A percentile compares a stretch with the other conserved stretches of the same genome.
Conservation (phyloP, 805 yeast genomes). For the Alloascoidea africana region DNA sequence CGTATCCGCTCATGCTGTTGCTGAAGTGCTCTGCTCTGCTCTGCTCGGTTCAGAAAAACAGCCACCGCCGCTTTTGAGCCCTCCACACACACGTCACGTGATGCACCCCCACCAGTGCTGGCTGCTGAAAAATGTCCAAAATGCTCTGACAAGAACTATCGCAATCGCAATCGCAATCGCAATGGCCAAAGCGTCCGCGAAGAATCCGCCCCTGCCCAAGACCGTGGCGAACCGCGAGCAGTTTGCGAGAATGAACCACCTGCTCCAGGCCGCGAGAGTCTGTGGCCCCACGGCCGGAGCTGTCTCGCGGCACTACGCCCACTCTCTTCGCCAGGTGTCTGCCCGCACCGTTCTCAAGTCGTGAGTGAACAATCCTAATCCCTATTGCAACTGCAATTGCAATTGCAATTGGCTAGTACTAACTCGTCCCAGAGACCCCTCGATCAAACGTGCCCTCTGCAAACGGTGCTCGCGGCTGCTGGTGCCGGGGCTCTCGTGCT, state of each 20-base stretch:
- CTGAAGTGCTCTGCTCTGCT: slow-evolving; percentile 2
- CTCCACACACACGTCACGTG: slow-evolving; percentile 1
- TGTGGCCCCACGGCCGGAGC: slow-evolving; percentile 23
- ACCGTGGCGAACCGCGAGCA: slow-evolving; percentile 39
- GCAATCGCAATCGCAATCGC: slow-evolving; percentile 1
- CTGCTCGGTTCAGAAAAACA: slow-evolving; percentile 3
- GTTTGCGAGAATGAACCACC: slow-evolving; percentile 39
- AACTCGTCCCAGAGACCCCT: slow-evolving; percentile 26
- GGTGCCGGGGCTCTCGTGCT: slow-evolving; percentile 31
- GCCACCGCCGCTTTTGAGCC: neutral
- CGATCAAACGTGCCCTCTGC: slow-evolving; percentile 53
- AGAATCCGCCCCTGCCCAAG: slow-evolving; percentile 18
- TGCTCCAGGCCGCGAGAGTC: slow-evolving; percentile 28
- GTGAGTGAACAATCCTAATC: slow-evolving; percentile 40
- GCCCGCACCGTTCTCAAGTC: slow-evolving; percentile 32
- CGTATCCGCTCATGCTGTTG: slow-evolving; percentile 87
- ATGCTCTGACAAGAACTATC: slow-evolving; percentile 2
- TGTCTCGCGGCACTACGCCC: slow-evolving; percentile 14
- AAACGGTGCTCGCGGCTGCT: slow-evolving; percentile 43
- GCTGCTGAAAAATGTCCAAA: slow-evolving; percentile 4
- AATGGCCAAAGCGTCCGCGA: neutral
- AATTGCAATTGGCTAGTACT: slow-evolving; percentile 44
- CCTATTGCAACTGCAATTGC: no score
- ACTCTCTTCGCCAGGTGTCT: slow-evolving; percentile 38
- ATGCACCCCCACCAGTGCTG: slow-evolving; percentile 6